Base-by-base conservation (phyloP, 2,329 filamentous ascomycete genomes). In the Colletotrichum destructivum region DNA sequence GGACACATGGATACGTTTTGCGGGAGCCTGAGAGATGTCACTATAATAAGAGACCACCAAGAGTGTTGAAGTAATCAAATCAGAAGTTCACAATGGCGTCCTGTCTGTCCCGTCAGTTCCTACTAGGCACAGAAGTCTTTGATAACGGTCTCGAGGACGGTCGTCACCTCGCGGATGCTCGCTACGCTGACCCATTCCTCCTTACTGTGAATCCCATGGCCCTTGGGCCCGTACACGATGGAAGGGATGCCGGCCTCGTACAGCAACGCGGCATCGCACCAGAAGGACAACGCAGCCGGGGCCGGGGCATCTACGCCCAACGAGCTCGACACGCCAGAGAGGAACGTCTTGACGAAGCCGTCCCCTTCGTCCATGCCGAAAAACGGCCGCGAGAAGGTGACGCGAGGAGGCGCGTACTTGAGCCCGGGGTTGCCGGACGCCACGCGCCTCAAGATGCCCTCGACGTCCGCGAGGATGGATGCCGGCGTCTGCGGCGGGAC, bases 201-300 rank as follows among this genome's bases (percentile, higher is more conserved):
- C 61, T 84, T 86, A 1, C 79, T 81, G 74, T 89, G 86, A 4
- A 88, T 72, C 0, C 87, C 87, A n/a, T 83, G 81, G 0, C 86
- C 87, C 11, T 75, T 77, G 0, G 85, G 85, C 0, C 87, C 85
- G 75, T 82, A 87, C 1, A 88, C 78, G 18, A 89, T 77, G 0
- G 82, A 77, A 0, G 85, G 82, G 38, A 88, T 85, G 0, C 85
- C 87, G 16, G 77, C 78, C 21, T 83, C 79, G 0, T 81, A 78
- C 0, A 89, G 73, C 15, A 88, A 75, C 2, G 86, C 86, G n/a
- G 82, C 85, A 74, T 89, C 86, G 0, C 84, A 86, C 88, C 86
- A 89, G 71, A 82, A 87, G 0, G 81, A 75, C 0, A 75, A 81
- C 8, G 79, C 80, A 2, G 38, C 23, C 0, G 84, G 69, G 0